Base-by-base conservation (phyloP, 495 filamentous ascomycete species). In the Penicillium chermesinum region DNA sequence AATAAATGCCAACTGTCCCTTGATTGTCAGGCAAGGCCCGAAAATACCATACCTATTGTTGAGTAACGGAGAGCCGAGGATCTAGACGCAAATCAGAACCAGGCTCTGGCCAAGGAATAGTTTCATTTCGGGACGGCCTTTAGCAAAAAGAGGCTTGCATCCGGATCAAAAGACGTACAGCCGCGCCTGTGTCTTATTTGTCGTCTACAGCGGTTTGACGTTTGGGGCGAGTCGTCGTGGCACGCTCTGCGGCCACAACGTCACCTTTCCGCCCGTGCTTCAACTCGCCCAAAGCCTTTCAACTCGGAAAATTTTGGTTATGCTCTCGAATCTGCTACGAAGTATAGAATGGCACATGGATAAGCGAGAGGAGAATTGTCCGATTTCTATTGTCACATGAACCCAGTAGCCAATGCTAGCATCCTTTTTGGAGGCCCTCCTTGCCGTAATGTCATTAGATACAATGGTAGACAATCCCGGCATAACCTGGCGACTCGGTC, bases 311-410 rank as follows among this genome's bases (percentile, higher is more conserved):
- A n/a, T n/a, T n/a, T n/a, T n/a, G 36, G 25, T 39, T 55, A 48
- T 34, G 38, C 25, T n/a, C n/a, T n/a, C n/a, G n/a, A 46, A 46
- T n/a, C 44, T 48, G 41, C 19, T 52, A 48, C 47, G 51, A 25
- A 14, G 38, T 41, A 32, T 50, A 18, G 36, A 46, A 32, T 45
- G 8, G 35, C 43, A 35, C 51, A 35, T 38, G 14, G 17, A 37
- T 45, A 67, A 72, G 62, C 58, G 67, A 75, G 71, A 67, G 67
- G 67, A 72, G 70, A 71, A 72, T 67, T 62, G 53, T 72, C 66
- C 57, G 60, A 61, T 67, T 63, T 72, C 66, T 72, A 72, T 70
- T 65, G 57, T 67, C 69, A 70, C 65, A 70, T 63, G 65, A 62
- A 67, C 69, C 64, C 67, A 61, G 40, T 59, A 64, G 56, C 59